Base-by-base conservation (phyloP, 805 yeast genomes). In the Wickerhamomyces strasburgensis region DNA sequence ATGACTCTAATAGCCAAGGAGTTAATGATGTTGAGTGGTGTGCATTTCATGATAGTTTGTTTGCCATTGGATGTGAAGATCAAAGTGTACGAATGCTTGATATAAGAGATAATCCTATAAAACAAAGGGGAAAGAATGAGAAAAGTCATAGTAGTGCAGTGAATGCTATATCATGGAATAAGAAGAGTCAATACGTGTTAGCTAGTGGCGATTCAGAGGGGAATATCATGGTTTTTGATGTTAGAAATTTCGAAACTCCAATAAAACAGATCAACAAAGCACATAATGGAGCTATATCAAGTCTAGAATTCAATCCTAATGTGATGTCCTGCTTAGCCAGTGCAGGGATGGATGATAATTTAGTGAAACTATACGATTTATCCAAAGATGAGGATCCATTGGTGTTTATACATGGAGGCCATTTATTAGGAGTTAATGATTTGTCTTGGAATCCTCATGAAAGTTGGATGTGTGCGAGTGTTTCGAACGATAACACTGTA, bases 361-460 rank as follows among this genome's bases (percentile, higher is more conserved):
- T 69, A 32, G 87, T 81, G 8, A 76, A 75, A 49, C 27, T 86
- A 3, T 78, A 80, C 75, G 83, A 84, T 49, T 54, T 75, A 4
- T 44, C 67, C 5, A 42, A 49, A 5, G 53, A 34, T 1, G 56
- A 49, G 1, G 52, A 56, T 14, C 58, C 48, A 34, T 51, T 72
- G 35, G 31, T 76, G 6, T 88, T 89, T 53, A 67, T 70, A 3
- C 98, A 89, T 59, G 81, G 79, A 4, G 97, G 97, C 0, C 98
- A 89, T 57, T 72, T 81, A 73, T 65, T 82, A n/a, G 88, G 90
- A 4, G 85, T 89, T 3, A 84, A 82, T 46, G 97, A 88, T 49
- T 61, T 87, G 19, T 71, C 77, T 24, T 89, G 97, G 97, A 83
- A 84, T 39, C 73, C 77, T 0, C 78, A 78, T 40, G 84, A 76